Evolutionary conservation across 306 rosid genomes (phyloP), one percentile per base, ranked within the genome.

Genomic region (Cicer cuneatum): DNA sequence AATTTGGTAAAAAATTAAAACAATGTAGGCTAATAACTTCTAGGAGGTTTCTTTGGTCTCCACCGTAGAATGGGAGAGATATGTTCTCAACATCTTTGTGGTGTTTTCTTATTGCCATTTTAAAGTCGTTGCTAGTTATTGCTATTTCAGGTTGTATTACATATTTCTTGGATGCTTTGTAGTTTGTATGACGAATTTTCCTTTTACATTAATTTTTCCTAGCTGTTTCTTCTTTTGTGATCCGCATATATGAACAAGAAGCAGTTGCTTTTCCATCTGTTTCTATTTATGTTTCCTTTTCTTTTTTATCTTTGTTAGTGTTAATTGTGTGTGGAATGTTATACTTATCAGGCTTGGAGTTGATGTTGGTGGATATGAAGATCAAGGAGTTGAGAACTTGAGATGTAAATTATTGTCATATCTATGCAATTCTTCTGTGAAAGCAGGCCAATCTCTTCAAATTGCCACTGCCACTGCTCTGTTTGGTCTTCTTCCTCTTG

Each of bases 301-400:
- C 39, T 66, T 24, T 6, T 8, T 7, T 7, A 10, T n/a, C 33
- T 68, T n/a, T 29, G 2, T 24, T 11, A 61, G 54, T 79, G 52
- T 41, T 71, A 75, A 41, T 7, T 16, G 49, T 72, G 21, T 38
- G 16, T 5, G 66, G 71, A 45, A 5, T 62, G 16, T 37, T 80
- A 5, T 53, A 10, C 71, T 78, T 61, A 75, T 69, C 78, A 92
- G 97, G 85, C 80, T 89, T 37, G 93, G 97, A 47, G 87, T 89
- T 73, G 81, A 77, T 76, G 69, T 82, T 67, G 84, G 74, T 71
- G 97, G 97, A 75, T 87, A 78, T 67, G 95, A 86, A 64, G 90
- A 89, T 35, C 72, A 15, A 59, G 88, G 83, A 54, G 86, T 92
- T 54, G 80, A 74, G 76, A 77, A 51, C 43, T 76, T 92, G 86